Base-by-base conservation (phyloP, 768 basidiomycete genomes). In the Pleurotus citrinopileatus region DNA sequence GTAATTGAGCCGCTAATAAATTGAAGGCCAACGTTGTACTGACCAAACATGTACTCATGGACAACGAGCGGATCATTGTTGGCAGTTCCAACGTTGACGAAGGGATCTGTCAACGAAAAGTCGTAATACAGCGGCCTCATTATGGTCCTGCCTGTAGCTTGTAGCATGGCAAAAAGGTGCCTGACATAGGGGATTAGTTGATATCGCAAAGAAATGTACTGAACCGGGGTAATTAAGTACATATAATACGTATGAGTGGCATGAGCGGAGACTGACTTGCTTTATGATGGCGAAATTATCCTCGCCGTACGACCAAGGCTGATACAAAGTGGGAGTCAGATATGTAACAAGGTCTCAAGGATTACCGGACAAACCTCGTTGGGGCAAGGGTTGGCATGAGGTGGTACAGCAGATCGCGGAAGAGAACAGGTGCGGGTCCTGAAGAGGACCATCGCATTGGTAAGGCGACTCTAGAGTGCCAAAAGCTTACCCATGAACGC, bases 171-270 rank as follows among this genome's bases (percentile, higher is more conserved):
- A 56, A 70, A 72, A 15, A 71, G 61, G 37, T 40, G 59, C 55
- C 64, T 67, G 48, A 71, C 59, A 52, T 71, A 70, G 6, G 67
- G 69, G 1, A 65, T 54, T 17, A 71, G 57, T 55, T 70, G 67
- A 57, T 72, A 72, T n/a, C 72, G 65, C n/a, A 70, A 57, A 3
- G 63, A 61, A 44, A 71, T 70, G 55, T 71, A 71, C 70, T 72
- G 53, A 6, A 17, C n/a, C n/a, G 15, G 36, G 12, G 13, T 27
- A 26, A 20, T 7, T 9, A 27, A 19, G 9, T 25, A 6, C 43
- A 47, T 19, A 32, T 27, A 29, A 25, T n/a, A 38, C 19, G 23
- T 29, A 6, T 27, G 12, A n/a, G 26, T 7, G 32, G 20, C 8
- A 32, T 38, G 7, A 27, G 20, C 8, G 23, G 29, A 13, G 42